Conservation (phyloP, 176 grass and related monocot genomes). For the Aegilops longissima region DNA sequence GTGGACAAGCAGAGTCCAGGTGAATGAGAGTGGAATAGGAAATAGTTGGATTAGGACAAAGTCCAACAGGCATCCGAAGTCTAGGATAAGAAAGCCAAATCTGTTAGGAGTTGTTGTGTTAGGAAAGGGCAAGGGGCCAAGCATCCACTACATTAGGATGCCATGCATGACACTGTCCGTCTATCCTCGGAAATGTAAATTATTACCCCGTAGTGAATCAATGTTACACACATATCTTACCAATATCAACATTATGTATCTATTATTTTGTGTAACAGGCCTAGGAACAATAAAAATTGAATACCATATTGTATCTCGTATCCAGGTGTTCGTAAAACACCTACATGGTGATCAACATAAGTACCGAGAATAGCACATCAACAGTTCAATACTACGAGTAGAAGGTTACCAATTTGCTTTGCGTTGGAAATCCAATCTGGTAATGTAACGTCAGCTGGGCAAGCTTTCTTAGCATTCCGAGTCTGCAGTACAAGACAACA, state of each 20-base stretch:
- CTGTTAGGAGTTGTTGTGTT: not conserved
- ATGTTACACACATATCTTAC: not conserved
- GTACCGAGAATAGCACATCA: not conserved
- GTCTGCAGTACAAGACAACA: conserved; percentile 54
- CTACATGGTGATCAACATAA: not conserved
- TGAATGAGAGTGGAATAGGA: not conserved
- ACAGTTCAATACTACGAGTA: conserved; percentile 10
- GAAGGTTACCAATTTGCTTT: conserved; percentile 73
- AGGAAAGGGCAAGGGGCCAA: not conserved
- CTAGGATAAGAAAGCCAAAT: not conserved
- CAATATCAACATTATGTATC: not conserved
- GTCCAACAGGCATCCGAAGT: not conserved
- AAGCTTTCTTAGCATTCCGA: conserved; percentile 97
- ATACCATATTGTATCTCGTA: not conserved
- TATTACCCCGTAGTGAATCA: not conserved
- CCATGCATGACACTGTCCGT: too few relatives aligned
- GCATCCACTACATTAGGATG: not conserved
- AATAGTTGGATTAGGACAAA: not conserved
- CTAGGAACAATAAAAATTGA: not conserved
- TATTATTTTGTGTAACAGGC: not conserved
- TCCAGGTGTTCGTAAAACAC: not conserved
- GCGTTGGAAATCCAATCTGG: conserved; percentile 81
- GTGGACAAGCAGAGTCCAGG: not conserved
- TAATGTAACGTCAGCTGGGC: conserved; percentile 73
- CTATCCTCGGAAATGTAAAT: not conserved